Conservation (phyloP, 345 rosid species). For the Syzygium oleosum region DNA sequence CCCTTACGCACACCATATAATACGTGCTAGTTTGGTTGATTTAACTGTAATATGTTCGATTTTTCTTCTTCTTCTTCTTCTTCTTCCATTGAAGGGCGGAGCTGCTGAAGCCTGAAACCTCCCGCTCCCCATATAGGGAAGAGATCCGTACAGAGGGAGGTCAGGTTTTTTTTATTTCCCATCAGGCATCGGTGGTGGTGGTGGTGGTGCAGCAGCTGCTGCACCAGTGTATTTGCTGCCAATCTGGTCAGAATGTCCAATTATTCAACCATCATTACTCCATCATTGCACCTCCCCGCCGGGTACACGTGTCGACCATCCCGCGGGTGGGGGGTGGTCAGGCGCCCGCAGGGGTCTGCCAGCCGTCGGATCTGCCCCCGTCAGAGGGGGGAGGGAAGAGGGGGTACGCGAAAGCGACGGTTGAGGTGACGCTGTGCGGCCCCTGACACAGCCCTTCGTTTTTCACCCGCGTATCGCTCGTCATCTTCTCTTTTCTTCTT, state of each 20-base stretch:
- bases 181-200: neutral
- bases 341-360: conserved; percentile 1
- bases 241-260: conserved; percentile 27
- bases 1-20: neutral
- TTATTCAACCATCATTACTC: conserved; percentile 48
- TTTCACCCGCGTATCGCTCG: neutral
- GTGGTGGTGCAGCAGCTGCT: too few species aligned
- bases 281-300: conserved; percentile 5
- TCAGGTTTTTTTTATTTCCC: neutral
- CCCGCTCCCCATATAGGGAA: neutral
- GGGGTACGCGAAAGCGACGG: neutral
- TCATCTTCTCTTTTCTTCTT: neutral
- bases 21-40: neutral
- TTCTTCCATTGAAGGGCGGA: neutral
- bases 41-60: neutral
- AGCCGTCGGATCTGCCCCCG: conserved; percentile 26
- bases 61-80: neutral
- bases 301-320: conserved; percentile 19
- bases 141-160: neutral
- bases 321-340: neutral
- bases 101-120: neutral
- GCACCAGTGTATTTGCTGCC: neutral
- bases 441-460: neutral
- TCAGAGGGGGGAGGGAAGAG: neutral
- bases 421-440: neutral